These are phyloP conservation scores for Saccharomyces hybrid DNA, from an alignment of 1,139 yeast species.

Conservation along the genomic window DNA sequence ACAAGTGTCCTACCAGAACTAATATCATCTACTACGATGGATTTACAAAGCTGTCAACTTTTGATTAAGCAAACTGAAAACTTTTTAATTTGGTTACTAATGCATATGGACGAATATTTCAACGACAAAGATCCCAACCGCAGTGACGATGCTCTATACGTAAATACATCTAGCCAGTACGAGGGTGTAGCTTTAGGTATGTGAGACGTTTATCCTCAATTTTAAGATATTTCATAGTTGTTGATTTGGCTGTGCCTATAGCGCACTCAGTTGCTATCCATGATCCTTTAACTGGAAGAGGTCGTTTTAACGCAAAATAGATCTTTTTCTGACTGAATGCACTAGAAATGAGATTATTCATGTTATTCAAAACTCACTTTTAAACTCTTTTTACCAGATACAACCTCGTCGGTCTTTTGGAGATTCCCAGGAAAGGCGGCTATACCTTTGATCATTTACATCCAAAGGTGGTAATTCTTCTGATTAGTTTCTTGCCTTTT, in stretches of 20 bases:
- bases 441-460: no score
- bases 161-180: slow-evolving; percentile 31
- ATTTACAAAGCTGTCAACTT: slow-evolving; percentile 46
- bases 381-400: no score
- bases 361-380: no score
- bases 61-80: slow-evolving; percentile 25
- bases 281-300: background rate
- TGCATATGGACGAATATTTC: slow-evolving; percentile 12
- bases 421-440: no score
- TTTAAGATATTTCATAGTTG: background rate
- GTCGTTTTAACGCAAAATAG: no score
- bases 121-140: slow-evolving; percentile 8
- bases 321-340: no score
- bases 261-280: no score
- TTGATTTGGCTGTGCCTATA: background rate
- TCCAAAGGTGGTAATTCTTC: no score
- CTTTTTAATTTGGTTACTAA: slow-evolving; percentile 25
- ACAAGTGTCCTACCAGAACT: slow-evolving; percentile 75
- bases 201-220: slow-evolving; percentile 9
- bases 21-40: slow-evolving; percentile 74
- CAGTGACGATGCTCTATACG: slow-evolving; percentile 15
- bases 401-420: no score
- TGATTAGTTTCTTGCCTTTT: no score
- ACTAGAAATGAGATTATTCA: no score
- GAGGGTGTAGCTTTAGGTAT: slow-evolving; percentile 32